These are phyloP conservation scores for Talaromyces funiculosus DNA, from an alignment of 2,329 filamentous ascomycete species.

Conservation along the genomic window DNA sequence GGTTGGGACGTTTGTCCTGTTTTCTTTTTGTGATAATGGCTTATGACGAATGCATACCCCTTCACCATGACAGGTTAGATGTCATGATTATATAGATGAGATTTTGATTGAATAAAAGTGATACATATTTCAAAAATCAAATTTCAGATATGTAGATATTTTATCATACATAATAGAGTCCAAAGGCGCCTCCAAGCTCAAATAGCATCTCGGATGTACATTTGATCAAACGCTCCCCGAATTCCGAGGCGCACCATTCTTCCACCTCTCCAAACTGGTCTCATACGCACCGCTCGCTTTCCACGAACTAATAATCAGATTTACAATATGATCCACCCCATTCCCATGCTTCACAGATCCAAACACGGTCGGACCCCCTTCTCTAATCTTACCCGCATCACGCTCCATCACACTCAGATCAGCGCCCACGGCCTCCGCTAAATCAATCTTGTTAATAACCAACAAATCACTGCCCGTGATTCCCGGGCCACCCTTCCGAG, in stretches of 20 bases:
- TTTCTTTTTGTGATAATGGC: not conserved
- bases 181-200: not conserved
- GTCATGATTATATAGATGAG: conserved; percentile 8
- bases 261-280: conserved; percentile 40
- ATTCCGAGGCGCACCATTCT: conserved; percentile 32
- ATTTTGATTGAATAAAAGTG: not conserved
- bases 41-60: conserved; percentile 10
- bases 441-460: conserved; percentile 94
- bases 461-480: conserved; percentile 95
- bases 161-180: not conserved
- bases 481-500: conserved; percentile 88
- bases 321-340: conserved; percentile 78
- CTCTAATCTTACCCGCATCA: conserved; percentile 88
- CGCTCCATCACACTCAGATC: conserved; percentile 91
- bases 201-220: conserved; percentile 3
- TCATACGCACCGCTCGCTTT: conserved; percentile 72
- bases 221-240: conserved; percentile 32
- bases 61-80: not conserved
- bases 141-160: not conserved
- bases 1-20: not conserved
- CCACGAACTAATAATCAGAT: conserved; percentile 87
- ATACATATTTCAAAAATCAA: not conserved
- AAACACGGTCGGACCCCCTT: conserved; percentile 92
- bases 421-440: conserved; percentile 84
- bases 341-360: conserved; percentile 93